phyloP scores from a whole-genome alignment of 306 rosid genomes.

The Sindora glabra region DNA sequence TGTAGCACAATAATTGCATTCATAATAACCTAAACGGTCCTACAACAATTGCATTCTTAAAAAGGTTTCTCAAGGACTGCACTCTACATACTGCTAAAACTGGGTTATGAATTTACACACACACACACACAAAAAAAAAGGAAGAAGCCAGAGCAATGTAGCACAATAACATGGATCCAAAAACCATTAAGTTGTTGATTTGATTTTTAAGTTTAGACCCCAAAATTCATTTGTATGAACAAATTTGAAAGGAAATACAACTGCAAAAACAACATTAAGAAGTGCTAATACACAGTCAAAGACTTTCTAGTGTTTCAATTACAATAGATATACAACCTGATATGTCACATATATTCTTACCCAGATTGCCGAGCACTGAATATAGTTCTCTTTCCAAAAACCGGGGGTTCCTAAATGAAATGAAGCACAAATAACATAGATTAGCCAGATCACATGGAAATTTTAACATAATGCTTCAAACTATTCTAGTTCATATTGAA shows the following conservation, averaged over 20 bases:
- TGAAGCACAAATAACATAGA: constrained; percentile 17
- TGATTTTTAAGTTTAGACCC: background rate
- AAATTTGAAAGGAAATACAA: background rate
- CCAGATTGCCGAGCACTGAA: constrained; percentile 59
- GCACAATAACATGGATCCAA: background rate
- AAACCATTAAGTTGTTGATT: background rate
- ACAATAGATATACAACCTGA: background rate
- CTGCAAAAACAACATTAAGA: background rate
- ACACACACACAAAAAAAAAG: no score
- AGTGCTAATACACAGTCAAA: background rate
- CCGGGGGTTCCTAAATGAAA: constrained; percentile 80
- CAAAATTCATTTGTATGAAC: background rate
- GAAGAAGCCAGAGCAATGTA: background rate
- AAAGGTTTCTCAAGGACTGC: background rate
- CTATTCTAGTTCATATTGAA: background rate
- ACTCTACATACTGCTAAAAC: no score
- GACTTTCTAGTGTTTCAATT: background rate
- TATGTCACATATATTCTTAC: constrained; percentile 38
- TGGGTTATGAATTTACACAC: no score
- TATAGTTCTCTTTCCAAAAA: constrained; percentile 86
- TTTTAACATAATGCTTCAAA: constrained; percentile 12
- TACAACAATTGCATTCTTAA: background rate
- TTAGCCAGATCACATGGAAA: constrained; percentile 9
- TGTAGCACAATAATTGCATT: background rate
- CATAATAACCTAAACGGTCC: background rate